A percentile compares a stretch with the other conserved stretches of the same genome.
Evolutionary conservation across 176 grass and related monocot genomes (phyloP).

Genomic region (Cenchrus americanus): DNA sequence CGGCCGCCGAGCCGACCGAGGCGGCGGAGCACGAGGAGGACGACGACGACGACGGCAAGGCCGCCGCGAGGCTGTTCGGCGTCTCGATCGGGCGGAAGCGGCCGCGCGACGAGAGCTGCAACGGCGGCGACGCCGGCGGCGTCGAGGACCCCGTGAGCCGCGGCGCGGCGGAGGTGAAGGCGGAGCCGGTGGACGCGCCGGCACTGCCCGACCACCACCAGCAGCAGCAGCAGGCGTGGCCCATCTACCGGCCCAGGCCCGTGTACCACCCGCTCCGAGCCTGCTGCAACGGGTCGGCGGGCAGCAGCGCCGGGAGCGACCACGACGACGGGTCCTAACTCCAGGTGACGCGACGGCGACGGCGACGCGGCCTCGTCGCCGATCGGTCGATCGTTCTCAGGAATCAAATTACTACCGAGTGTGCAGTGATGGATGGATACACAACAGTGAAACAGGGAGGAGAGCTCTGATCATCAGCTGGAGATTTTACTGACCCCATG

Average conservation of each 20-base stretch:
- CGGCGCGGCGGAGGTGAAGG: slow-evolving; percentile 45
- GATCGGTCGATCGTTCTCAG: background rate
- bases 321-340: slow-evolving; percentile 46
- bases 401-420: background rate
- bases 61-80: slow-evolving; percentile 63
- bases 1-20: background rate
- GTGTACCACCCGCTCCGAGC: slow-evolving; percentile 50
- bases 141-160: background rate
- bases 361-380: no score
- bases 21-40: background rate
- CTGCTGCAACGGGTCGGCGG: slow-evolving; percentile 42
- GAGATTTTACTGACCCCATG: background rate
- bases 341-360: slow-evolving; percentile 30
- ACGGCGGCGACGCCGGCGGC: slow-evolving; percentile 22
- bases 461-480: background rate
- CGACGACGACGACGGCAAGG: slow-evolving; percentile 12
- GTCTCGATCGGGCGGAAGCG: slow-evolving; percentile 78
- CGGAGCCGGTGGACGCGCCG: slow-evolving; percentile 48
- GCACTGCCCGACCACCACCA: background rate
- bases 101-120: slow-evolving; percentile 26
- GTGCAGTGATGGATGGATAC: no score
- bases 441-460: background rate
- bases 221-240: slow-evolving; percentile 38
- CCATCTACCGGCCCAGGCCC: slow-evolving; percentile 65
- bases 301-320: slow-evolving; percentile 31